Conservation (phyloP, 2,329 filamentous ascomycete species). For the Pestalotiopsis sp. region DNA sequence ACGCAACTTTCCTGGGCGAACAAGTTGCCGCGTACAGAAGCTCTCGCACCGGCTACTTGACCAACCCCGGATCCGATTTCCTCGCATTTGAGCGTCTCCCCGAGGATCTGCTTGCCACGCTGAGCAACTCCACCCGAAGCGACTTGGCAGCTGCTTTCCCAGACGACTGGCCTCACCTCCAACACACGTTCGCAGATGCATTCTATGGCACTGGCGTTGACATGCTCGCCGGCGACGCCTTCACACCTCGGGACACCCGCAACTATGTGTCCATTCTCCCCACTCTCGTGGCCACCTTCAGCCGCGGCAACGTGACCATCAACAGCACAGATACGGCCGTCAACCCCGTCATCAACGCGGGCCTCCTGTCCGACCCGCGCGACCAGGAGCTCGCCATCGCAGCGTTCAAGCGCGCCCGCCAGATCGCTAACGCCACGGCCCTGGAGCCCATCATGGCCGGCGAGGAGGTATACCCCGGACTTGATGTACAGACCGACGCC, state of each 20-base stretch:
- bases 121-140: conserved; percentile 41
- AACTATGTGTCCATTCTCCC: conserved; percentile 33
- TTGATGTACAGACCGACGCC: conserved; percentile 40
- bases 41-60: background rate
- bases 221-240: background rate
- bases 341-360: conserved; percentile 33
- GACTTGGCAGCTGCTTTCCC: conserved; percentile 54
- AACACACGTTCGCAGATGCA: background rate
- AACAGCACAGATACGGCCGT: conserved; percentile 47
- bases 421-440: conserved; percentile 62
- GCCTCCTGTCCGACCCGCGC: conserved; percentile 29
- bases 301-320: conserved; percentile 64
- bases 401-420: conserved; percentile 64
- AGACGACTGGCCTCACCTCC: conserved; percentile 15
- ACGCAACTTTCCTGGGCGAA: background rate
- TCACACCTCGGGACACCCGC: conserved; percentile 26
- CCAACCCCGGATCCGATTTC: conserved; percentile 41
- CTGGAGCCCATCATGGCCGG: conserved; percentile 51
- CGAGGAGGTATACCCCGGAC: conserved; percentile 40
- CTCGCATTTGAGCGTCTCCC: conserved; percentile 37
- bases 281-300: conserved; percentile 38
- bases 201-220: background rate
- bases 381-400: conserved; percentile 70
- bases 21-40: background rate
- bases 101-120: conserved; percentile 18